These are phyloP conservation scores for Paecilomyces sp. DNA, from an alignment of 2,329 filamentous ascomycete genomes.

Conservation along the genomic window DNA sequence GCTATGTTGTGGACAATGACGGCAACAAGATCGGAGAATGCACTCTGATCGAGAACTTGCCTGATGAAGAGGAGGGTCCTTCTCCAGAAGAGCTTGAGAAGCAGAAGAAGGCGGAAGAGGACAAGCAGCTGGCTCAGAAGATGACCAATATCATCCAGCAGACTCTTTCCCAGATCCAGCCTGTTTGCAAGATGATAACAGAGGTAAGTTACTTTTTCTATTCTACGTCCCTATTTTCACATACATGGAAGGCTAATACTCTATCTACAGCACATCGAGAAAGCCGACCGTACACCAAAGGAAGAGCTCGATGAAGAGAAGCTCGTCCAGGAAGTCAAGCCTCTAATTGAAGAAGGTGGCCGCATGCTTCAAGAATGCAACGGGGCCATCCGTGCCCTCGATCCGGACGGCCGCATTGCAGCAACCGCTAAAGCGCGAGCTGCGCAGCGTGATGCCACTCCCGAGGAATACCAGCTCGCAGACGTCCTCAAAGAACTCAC, in stretches of 20 bases:
- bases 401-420: constrained; percentile 80
- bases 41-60: constrained; percentile 45
- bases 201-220: constrained; percentile 45
- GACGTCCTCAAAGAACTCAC: constrained; percentile 81
- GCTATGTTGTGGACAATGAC: constrained; percentile 51
- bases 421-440: constrained; percentile 78
- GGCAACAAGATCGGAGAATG: constrained; percentile 59
- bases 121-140: constrained; percentile 69
- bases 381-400: constrained; percentile 76
- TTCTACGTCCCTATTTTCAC: constrained; percentile 16
- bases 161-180: constrained; percentile 75
- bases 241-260: constrained; percentile 4
- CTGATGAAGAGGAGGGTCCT: constrained; percentile 27
- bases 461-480: constrained; percentile 78
- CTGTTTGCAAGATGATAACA: constrained; percentile 79
- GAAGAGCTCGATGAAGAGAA: constrained; percentile 87
- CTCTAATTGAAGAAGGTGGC: constrained; percentile 78
- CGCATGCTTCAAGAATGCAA: constrained; percentile 81
- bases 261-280: constrained; percentile 60
- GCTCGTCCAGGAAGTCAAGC: constrained; percentile 77
- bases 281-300: constrained; percentile 70
- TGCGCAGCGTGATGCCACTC: constrained; percentile 65
- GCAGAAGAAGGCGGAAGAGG: constrained; percentile 56
- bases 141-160: constrained; percentile 67
- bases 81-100: constrained; percentile 44